Conservation (phyloP, 2,329 filamentous ascomycete species). For the Hirsutella rhossiliensis region DNA sequence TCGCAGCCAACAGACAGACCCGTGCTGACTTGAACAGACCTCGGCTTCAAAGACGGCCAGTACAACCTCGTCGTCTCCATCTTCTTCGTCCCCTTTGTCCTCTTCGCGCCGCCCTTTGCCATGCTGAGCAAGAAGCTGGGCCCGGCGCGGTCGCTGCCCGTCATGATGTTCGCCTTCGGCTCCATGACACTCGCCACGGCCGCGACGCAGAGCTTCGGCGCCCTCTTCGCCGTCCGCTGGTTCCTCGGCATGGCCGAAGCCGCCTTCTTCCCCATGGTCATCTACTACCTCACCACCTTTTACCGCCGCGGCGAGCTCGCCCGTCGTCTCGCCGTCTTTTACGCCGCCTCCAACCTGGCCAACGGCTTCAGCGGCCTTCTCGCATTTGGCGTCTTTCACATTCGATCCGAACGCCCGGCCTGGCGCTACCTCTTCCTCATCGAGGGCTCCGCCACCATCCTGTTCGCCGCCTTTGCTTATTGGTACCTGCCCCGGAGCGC, state of each 20-base stretch:
- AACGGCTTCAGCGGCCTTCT: conserved; percentile 39
- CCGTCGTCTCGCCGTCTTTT: conserved; percentile 50
- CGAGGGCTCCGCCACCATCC: conserved; percentile 43
- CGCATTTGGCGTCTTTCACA: conserved; percentile 36
- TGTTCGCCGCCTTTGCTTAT: conserved; percentile 52
- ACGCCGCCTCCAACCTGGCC: conserved; percentile 64
- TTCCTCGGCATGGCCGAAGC: conserved; percentile 42
- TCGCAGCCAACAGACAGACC: background rate
- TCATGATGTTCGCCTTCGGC: conserved; percentile 64
- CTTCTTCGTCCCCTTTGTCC: conserved; percentile 66
- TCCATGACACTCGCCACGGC: conserved; percentile 49
- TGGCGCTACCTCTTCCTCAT: conserved; percentile 44
- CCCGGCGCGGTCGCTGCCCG: conserved; percentile 51
- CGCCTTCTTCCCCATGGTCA: conserved; percentile 40
- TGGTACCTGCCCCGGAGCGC: conserved; percentile 57
- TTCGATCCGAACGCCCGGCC: conserved; percentile 22
- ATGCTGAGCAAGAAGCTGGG: conserved; percentile 63
- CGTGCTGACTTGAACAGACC: conserved; percentile 16
- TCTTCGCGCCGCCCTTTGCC: conserved; percentile 46
- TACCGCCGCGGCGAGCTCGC: conserved; percentile 35
- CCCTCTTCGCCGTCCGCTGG: conserved; percentile 36
- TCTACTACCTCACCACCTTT: conserved; percentile 41
- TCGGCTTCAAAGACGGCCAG: conserved; percentile 44
- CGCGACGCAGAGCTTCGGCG: conserved; percentile 34
- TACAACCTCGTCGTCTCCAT: conserved; percentile 62